A percentile compares a stretch with the other conserved stretches of the same genome.
These are phyloP conservation scores for Eutrema yunnanense DNA, from an alignment of 345 rosid species.

Conservation along the genomic window DNA sequence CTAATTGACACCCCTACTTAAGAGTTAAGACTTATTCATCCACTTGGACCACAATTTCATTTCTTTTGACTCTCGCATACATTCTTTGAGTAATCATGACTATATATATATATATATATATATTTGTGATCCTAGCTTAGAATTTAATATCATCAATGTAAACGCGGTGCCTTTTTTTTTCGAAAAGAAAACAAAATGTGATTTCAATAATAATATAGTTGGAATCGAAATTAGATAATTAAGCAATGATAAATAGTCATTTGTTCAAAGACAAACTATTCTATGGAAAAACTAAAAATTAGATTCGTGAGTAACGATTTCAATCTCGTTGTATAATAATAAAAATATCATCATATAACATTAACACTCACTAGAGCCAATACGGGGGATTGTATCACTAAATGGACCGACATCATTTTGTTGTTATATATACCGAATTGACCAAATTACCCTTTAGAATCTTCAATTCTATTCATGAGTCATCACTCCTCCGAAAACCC, in stretches of 20 bases:
- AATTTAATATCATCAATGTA: neutral
- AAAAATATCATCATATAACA: no score
- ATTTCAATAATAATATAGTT: neutral
- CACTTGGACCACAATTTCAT: slow-evolving; percentile 3
- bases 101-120: neutral
- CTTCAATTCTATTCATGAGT: slow-evolving; percentile 34
- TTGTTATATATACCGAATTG: neutral
- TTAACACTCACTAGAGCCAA: neutral
- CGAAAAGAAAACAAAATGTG: neutral
- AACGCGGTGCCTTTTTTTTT: neutral
- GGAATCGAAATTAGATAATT: neutral
- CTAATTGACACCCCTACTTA: no score
- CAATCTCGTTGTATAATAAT: neutral
- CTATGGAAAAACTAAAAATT: no score
- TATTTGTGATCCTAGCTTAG: neutral
- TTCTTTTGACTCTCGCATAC: neutral
- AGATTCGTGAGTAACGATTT: no score
- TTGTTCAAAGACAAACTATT: no score
- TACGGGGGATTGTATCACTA: neutral
- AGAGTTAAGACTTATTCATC: neutral
- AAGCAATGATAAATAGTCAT: neutral
- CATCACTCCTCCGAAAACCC: slow-evolving; percentile 19
- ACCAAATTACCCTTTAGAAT: slow-evolving; percentile 7
- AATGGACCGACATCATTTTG: slow-evolving; percentile 16
- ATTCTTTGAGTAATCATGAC: neutral